Evolutionary conservation across 805 yeast genomes (phyloP).

Genomic region (Saccharomyces kudriavzevii): DNA sequence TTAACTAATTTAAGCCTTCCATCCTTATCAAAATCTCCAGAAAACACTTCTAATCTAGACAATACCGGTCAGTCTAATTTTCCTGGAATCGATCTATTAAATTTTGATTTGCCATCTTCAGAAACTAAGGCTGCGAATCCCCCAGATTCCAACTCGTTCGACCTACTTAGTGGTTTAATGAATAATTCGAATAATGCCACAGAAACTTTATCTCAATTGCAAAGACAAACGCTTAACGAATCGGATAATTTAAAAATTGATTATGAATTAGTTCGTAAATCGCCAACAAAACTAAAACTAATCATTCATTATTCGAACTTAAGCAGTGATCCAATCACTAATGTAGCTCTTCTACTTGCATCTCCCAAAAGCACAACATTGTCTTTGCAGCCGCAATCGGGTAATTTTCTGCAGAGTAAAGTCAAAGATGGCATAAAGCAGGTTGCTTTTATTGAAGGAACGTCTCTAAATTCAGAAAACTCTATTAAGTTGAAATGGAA

Average conservation of each 20-base stretch:
- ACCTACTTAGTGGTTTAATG: slow-evolving; percentile 9
- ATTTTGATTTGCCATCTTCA: neutral
- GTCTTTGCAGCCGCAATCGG: slow-evolving; percentile 54
- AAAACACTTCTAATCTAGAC: slow-evolving; percentile 1
- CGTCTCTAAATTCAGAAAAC: slow-evolving; percentile 26
- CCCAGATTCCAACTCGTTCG: slow-evolving; percentile 2
- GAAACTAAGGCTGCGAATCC: neutral
- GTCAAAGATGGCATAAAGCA: slow-evolving; percentile 47
- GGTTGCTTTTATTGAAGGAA: slow-evolving; percentile 31
- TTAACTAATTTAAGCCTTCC: slow-evolving; percentile 54
- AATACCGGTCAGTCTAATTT: neutral
- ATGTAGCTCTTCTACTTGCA: slow-evolving; percentile 56
- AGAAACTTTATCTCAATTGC: neutral
- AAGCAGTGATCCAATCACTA: slow-evolving; percentile 37
- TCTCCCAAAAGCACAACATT: slow-evolving; percentile 58
- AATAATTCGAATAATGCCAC: neutral
- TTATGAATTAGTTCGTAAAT: slow-evolving; percentile 33
- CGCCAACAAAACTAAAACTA: slow-evolving; percentile 36
- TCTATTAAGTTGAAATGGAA: slow-evolving; percentile 73
- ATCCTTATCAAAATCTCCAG: slow-evolving; percentile 24
- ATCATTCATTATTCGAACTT: slow-evolving; percentile 46
- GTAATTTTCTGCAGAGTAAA: slow-evolving; percentile 42
- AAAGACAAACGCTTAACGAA: slow-evolving; percentile 33
- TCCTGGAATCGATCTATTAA: neutral
- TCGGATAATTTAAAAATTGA: slow-evolving; percentile 44